Percentiles rank a stretch among this genome's conserved stretches.
Conservation (phyloP, 805 yeast species). For the Zygosaccharomyces gambellarensis region DNA sequence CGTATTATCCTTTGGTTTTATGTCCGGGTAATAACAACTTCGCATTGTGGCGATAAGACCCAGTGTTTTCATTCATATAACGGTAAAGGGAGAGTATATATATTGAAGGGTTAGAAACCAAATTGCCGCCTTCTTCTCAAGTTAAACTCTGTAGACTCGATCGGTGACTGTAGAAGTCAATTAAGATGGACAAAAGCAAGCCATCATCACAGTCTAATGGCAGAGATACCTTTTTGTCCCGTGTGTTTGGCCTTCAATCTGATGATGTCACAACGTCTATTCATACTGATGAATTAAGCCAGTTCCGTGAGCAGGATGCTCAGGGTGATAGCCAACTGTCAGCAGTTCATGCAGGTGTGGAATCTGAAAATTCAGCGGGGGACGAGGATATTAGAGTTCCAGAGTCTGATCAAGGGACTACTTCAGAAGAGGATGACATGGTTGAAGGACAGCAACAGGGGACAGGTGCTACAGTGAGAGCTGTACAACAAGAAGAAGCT, state of each 20-base stretch:
- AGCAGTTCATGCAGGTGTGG: background rate
- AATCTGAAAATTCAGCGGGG: constrained; percentile 1
- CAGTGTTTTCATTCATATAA: background rate
- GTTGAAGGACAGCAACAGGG: background rate
- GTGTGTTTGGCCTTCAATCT: constrained; percentile 33
- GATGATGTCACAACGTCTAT: constrained; percentile 28
- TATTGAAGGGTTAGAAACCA: background rate
- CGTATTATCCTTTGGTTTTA: background rate
- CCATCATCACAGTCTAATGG: constrained; percentile 11
- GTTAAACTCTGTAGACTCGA: background rate
- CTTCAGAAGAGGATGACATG: constrained; percentile 27
- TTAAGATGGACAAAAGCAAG: constrained; percentile 10
- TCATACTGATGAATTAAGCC: constrained; percentile 28
- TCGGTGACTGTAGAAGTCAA: background rate
- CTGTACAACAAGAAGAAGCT: constrained; percentile 1
- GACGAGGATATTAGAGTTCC: constrained; percentile 23
- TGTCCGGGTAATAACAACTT: constrained; percentile 3
- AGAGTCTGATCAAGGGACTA: constrained; percentile 34
- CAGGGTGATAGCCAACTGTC: constrained; percentile 1
- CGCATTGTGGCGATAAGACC: constrained; percentile 1
- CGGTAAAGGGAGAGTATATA: constrained; percentile 4
- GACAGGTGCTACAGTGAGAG: background rate
- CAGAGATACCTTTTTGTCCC: constrained; percentile 31
- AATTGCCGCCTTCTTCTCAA: constrained; percentile 8
- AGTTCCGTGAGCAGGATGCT: constrained; percentile 15